Evolutionary conservation across 2,329 filamentous ascomycete species (phyloP), one percentile per base, ranked within the genome.

Genomic region (Epicoccum nigrum): DNA sequence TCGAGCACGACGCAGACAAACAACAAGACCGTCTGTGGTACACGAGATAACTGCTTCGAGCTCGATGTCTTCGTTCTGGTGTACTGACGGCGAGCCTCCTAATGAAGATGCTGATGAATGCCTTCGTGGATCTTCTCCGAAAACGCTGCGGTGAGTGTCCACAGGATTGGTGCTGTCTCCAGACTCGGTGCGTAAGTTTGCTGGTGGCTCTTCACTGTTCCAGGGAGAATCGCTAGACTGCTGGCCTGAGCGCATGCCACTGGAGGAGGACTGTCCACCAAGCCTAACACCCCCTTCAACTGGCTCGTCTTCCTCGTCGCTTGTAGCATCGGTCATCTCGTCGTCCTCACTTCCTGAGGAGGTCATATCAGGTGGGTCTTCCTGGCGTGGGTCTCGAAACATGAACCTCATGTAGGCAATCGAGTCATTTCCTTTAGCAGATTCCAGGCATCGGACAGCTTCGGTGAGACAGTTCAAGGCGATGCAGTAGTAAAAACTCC

Each of bases 21-120:
- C 90, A 2, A 95, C 90, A 0, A 96, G 78, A 1, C 91, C 91
- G 69, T 96, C 91, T 0, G 91, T 95, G 2, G 90, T 91, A 73
- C 91, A 96, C 0, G 91, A 95, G 4, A 96, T 86, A n/a, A 96
- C 90, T 2, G 90, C 91, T 74, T 96, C 91, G 4, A 96, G 77
- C 73, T 95, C 90, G 43, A 91, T 79, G 1, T 80, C 79, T 12
- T 73, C 74, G 15, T 64, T 58, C 15, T 45, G 60, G 28, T 51
- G 27, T 17, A 69, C 63, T 0, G 67, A 68, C 9, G 68, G 60
- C 8, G 68, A 65, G 23, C 56, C 56, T 5, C 37, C 43, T 12
- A 48, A 25, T 6, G 65, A 68, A 9, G 63, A 77, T 64, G 28
- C 54, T 40, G 58, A 64, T 55, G 35, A 74, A 56, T 42, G 61